Evolutionary conservation across 495 filamentous ascomycete species (phyloP).

Genomic region (Achaetomiella virescens): DNA sequence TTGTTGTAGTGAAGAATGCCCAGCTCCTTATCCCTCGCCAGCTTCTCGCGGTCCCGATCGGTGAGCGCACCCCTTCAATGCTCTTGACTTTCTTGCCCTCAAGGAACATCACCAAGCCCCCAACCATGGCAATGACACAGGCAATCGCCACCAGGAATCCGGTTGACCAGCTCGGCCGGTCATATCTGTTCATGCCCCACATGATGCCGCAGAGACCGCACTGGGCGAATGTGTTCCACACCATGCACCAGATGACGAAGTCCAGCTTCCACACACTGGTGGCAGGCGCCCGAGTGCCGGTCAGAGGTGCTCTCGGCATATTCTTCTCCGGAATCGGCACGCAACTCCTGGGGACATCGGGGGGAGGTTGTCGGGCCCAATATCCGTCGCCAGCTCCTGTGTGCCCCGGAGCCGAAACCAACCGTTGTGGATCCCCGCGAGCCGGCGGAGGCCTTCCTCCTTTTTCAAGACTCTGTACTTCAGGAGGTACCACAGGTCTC

Average conservation of each 20-base stretch:
- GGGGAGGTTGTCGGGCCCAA: conserved; percentile 42
- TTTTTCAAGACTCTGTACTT: conserved; percentile 53
- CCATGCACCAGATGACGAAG: conserved; percentile 68
- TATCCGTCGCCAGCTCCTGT: conserved; percentile 35
- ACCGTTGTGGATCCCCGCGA: conserved; percentile 59
- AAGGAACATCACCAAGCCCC: conserved; percentile 59
- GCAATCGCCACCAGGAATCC: conserved; percentile 67
- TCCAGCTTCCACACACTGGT: conserved; percentile 72
- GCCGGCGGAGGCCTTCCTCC: conserved; percentile 47
- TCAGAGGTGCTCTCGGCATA: conserved; percentile 52
- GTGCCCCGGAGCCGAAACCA: conserved; percentile 67
- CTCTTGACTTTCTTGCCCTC: conserved; percentile 62
- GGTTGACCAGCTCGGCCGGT: conserved; percentile 66
- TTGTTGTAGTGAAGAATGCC: conserved; percentile 51
- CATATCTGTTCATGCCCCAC: conserved; percentile 68
- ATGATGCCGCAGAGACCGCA: conserved; percentile 63
- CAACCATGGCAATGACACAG: conserved; percentile 60
- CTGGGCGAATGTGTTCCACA: conserved; percentile 73
- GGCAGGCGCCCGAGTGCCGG: conserved; percentile 57
- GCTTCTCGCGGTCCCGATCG: conserved; percentile 39
- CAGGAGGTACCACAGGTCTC: conserved; percentile 66
- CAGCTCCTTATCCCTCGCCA: conserved; percentile 42
- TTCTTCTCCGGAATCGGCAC: conserved; percentile 53
- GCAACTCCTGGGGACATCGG: conserved; percentile 26
- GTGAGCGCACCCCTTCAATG: conserved; percentile 55